Evolutionary conservation across 228 moss, liverwort and hornwort species (phyloP).

Genomic region (Sphagnum fallax): DNA sequence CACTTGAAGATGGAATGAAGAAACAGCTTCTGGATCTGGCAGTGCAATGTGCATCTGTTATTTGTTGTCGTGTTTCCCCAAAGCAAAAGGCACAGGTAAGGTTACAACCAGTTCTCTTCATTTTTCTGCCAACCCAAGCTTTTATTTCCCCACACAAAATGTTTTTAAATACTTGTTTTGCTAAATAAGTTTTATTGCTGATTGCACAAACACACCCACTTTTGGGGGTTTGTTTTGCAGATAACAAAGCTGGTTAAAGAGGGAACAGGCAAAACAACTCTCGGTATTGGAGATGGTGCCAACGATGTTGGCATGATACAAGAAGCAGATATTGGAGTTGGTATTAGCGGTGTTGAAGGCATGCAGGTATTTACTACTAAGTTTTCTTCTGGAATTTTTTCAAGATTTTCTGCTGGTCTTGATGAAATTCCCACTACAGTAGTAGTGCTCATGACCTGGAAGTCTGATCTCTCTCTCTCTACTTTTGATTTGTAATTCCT

Average conservation of each 20-base stretch:
- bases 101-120: not conserved
- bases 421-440: too few species aligned
- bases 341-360: slow-evolving; percentile 98
- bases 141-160: not conserved
- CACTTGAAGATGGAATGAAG: slow-evolving; percentile 81
- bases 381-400: too few species aligned
- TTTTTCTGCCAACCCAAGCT: not conserved
- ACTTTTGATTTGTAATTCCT: too few species aligned
- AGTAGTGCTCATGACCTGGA: too few species aligned
- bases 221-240: slow-evolving; percentile 18
- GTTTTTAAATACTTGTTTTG: not conserved
- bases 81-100: slow-evolving; percentile 92
- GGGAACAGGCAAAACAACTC: slow-evolving; percentile 80
- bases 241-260: slow-evolving; percentile 95
- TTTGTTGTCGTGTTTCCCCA: slow-evolving; percentile 97
- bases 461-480: too few species aligned
- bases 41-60: slow-evolving; percentile 87
- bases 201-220: too few species aligned
- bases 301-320: slow-evolving; percentile 99
- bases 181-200: too few species aligned
- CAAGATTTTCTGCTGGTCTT: too few species aligned
- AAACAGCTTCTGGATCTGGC: slow-evolving; percentile 67
- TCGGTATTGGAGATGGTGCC: slow-evolving; percentile 98
- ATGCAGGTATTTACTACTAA: slow-evolving; percentile 53
- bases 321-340: slow-evolving; percentile 97